Conservation (phyloP, 805 yeast species). For the Suhomyces vadensis region DNA sequence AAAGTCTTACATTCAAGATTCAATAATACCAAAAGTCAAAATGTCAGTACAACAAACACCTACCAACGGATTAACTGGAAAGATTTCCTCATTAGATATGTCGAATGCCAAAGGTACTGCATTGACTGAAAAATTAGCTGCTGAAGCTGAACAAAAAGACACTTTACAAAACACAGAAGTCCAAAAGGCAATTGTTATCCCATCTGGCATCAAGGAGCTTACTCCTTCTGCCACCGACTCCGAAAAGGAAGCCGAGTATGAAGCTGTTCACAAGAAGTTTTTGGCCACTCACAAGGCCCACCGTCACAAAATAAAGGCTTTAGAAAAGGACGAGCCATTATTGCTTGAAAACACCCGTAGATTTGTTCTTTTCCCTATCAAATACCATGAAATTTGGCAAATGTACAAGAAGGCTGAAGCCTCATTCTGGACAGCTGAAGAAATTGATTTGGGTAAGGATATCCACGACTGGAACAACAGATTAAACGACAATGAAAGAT, state of each 20-base stretch:
- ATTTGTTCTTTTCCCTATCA: constrained; percentile 92
- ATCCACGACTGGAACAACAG: constrained; percentile 87
- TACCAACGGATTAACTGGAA: constrained; percentile 47
- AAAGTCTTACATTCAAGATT: background rate
- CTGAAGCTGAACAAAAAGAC: constrained; percentile 40
- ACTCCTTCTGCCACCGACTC: constrained; percentile 22
- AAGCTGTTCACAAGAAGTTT: constrained; percentile 54
- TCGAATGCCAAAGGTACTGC: constrained; percentile 33
- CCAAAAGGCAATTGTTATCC: constrained; percentile 20
- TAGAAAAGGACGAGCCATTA: constrained; percentile 88
- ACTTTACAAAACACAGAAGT: constrained; percentile 21
- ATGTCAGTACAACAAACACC: constrained; percentile 66
- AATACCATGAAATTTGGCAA: constrained; percentile 98
- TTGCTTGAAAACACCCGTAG: constrained; percentile 81
- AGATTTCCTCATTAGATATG: constrained; percentile 43
- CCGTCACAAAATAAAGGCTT: constrained; percentile 68
- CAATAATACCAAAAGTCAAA: background rate
- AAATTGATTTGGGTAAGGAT: constrained; percentile 93
- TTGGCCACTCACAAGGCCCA: constrained; percentile 63
- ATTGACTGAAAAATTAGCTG: constrained; percentile 45
- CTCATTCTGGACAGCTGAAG: constrained; percentile 99
- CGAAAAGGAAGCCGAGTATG: constrained; percentile 26
- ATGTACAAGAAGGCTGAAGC: constrained; percentile 99
- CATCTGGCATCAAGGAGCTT: constrained; percentile 18
- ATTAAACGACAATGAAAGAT: constrained; percentile 89